Evolutionary conservation across 129 eudicot species (phyloP), one percentile per base, ranked within the genome.

Genomic region (Lactuca sativa): DNA sequence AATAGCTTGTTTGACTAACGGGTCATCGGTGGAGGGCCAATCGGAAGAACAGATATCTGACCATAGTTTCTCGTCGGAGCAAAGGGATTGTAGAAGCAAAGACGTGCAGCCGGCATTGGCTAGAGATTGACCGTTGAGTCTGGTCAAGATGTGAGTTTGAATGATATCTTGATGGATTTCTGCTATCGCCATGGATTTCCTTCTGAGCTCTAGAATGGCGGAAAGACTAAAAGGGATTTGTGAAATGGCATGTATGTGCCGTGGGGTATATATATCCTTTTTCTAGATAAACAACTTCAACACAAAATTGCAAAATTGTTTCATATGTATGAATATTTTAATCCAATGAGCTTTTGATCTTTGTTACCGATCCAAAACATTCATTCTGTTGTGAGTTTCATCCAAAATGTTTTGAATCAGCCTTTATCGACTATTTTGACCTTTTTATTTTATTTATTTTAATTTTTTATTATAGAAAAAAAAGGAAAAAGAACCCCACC

Each of bases 51-150:
- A 86, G 7, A 84, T 68, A 4, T 72, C 55, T 13, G 67, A 34
- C 96, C 96, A 89, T 0, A 89, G 78, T 4, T 43, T 13, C 0
- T 84, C 70, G 15, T 76, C 76, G 25, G 83, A 47, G 75, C 83
- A 74, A 14, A 89, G 80, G 69, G 73, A 54, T n/a, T 69, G 74
- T 18, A 86, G 58, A 0, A 53, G 48, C 0, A 86, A 57, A 1
- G 93, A 76, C 17, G 80, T 66, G 67, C 85, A 82, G 67, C 72
- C 66, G 43, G 85, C 60, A 64, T 86, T 36, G 49, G 80, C 82
- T 33, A 89, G 89, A 5, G 83, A 59, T 79, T 62, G 83, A 25
- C 83, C 83, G 79, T 73, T 71, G 75, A 79, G 79, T 67, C 70
- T 62, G 70, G 75, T 73, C 34, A 79, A 67, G 61, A 79, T 73